phyloP scores from a whole-genome alignment of 257 asterid species.

The Rauvolfia tetraphylla region DNA sequence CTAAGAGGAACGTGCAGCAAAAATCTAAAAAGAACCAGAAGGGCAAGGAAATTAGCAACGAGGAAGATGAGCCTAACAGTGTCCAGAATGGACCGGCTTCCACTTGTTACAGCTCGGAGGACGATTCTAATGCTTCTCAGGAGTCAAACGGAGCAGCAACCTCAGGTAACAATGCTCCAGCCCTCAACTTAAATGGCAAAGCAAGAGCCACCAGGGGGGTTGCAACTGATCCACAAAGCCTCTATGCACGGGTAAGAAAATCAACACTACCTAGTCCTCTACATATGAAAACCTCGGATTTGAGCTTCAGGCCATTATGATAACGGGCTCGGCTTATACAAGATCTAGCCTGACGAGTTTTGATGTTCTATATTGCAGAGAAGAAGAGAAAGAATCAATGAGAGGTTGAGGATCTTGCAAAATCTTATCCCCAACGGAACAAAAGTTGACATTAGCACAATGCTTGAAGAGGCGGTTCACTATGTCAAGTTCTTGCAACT shows the following conservation, averaged over 20 bases:
- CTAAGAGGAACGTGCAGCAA: conserved; percentile 25
- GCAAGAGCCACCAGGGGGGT: conserved; percentile 55
- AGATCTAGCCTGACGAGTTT: neutral
- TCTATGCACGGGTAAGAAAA: conserved; percentile 75
- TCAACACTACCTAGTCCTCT: neutral
- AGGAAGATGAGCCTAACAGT: conserved; percentile 36
- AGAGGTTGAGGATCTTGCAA: conserved; percentile 80
- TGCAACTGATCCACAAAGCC: conserved; percentile 91
- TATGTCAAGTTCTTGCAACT: conserved; percentile 86
- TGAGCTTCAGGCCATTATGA: neutral
- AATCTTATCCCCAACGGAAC: conserved; percentile 89
- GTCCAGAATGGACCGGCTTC: conserved; percentile 37
- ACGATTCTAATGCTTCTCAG: conserved; percentile 44
- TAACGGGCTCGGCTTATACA: neutral
- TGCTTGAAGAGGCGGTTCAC: conserved; percentile 93
- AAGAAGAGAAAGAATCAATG: conserved; percentile 84
- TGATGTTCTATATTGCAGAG: conserved; percentile 38
- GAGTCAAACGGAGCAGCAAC: conserved; percentile 35
- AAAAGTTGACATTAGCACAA: conserved; percentile 93
- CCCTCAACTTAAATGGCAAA: conserved; percentile 42
- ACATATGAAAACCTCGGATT: neutral
- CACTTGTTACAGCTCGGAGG: conserved; percentile 49
- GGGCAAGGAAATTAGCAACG: conserved; percentile 18
- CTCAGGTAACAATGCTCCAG: conserved; percentile 28
- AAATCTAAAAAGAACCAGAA: conserved; percentile 50